Percentiles rank a stretch among this genome's conserved stretches.
These are phyloP conservation scores for Termitomyces sp. DNA, from an alignment of 768 basidiomycete genomes.

Conservation along the genomic window DNA sequence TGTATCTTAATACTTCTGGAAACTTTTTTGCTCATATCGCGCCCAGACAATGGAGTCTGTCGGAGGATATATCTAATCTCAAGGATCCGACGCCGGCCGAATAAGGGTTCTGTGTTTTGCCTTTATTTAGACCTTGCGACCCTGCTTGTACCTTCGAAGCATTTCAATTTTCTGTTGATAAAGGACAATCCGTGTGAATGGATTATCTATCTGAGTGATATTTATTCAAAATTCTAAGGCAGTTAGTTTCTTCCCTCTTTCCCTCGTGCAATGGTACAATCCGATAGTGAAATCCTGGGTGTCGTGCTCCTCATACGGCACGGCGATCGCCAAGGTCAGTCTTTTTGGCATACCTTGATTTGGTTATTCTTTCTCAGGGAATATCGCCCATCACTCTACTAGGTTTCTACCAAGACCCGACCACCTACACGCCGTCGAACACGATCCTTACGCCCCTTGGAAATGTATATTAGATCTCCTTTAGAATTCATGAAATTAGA, in stretches of 20 bases:
- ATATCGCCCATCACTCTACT: constrained; percentile 9
- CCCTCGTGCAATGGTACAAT: constrained; percentile 12
- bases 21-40: neutral
- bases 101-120: too few species aligned
- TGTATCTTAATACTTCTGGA: neutral
- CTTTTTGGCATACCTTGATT: neutral
- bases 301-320: constrained; percentile 55
- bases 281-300: constrained; percentile 39
- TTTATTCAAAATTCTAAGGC: neutral
- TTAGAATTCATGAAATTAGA: neutral
- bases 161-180: neutral
- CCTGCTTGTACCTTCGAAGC: neutral
- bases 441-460: constrained; percentile 68
- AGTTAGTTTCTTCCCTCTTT: neutral
- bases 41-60: constrained; percentile 31
- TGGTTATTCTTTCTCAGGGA: neutral
- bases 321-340: constrained; percentile 48
- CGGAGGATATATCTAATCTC: constrained; percentile 22
- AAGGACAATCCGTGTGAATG: neutral
- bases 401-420: constrained; percentile 65
- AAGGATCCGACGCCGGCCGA: neutral
- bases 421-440: constrained; percentile 47
- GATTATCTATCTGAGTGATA: neutral
- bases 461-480: constrained; percentile 34
- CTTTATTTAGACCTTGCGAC: neutral